These are phyloP conservation scores for Trichoderma afroharzianum DNA, from an alignment of 2,329 filamentous ascomycete species.

Conservation along the genomic window DNA sequence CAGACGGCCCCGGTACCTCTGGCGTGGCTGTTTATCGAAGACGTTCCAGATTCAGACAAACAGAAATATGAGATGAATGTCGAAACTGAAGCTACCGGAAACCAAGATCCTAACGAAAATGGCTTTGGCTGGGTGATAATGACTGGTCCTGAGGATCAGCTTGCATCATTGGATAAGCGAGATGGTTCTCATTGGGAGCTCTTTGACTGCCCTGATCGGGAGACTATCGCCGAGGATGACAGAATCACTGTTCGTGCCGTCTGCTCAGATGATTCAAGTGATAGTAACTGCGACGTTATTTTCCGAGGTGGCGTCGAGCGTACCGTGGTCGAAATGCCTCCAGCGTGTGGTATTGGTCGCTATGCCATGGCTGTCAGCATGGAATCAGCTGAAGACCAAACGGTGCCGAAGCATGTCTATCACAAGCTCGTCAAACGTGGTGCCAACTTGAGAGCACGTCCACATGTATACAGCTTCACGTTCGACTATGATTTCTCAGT, in stretches of 20 bases:
- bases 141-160: not conserved
- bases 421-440: not conserved
- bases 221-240: not conserved
- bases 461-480: not conserved
- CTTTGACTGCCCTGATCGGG: not conserved
- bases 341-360: not conserved
- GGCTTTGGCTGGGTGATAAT: not conserved
- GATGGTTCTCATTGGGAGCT: not conserved
- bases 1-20: not conserved
- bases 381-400: not conserved
- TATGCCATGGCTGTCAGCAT: not conserved
- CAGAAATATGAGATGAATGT: not conserved
- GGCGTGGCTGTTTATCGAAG: not conserved
- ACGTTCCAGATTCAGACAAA: not conserved
- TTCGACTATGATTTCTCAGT: not conserved
- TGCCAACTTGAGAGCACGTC: not conserved
- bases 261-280: not conserved
- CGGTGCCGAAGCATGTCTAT: not conserved
- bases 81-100: not conserved
- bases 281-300: not conserved
- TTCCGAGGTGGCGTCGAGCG: not conserved
- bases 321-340: not conserved
- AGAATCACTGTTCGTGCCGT: not conserved
- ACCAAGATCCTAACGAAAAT: not conserved
- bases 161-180: not conserved